phyloP scores from a whole-genome alignment of 352 stramenopile genomes.

The Pythium rishiriense region DNA sequence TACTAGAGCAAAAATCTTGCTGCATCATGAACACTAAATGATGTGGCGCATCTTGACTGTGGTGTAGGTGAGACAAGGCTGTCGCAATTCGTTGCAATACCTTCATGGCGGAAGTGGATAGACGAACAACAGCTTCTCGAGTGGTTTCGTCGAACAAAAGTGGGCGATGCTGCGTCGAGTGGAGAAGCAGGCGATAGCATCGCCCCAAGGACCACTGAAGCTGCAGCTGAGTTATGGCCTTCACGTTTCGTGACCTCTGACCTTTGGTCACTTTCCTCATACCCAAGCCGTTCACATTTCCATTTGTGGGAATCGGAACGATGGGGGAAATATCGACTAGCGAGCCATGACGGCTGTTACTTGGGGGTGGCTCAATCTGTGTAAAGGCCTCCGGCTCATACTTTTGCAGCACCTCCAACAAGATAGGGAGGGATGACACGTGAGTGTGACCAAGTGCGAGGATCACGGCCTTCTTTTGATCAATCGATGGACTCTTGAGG shows the following conservation, averaged over 20 bases:
- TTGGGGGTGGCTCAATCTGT: neutral
- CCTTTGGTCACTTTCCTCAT: constrained; percentile 24
- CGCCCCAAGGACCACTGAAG: constrained; percentile 62
- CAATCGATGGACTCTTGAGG: constrained; percentile 51
- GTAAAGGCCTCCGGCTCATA: constrained; percentile 59
- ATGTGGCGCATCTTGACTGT: constrained; percentile 6
- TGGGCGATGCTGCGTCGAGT: constrained; percentile 24
- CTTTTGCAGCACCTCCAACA: constrained; percentile 54
- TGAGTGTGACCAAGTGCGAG: constrained; percentile 52
- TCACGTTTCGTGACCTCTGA: constrained; percentile 19
- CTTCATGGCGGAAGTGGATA: constrained; percentile 3
- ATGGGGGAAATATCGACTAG: constrained; percentile 13
- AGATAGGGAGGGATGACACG: constrained; percentile 31
- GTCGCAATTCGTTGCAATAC: constrained; percentile 17
- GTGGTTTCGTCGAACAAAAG: constrained; percentile 26
- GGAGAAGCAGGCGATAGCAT: constrained; percentile 55
- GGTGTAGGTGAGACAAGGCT: constrained; percentile 6
- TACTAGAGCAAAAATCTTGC: constrained; percentile 55
- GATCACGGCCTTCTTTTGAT: constrained; percentile 57
- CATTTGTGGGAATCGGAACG: neutral
- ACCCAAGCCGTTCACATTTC: neutral
- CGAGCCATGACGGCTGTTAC: constrained; percentile 24
- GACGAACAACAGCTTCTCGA: constrained; percentile 21
- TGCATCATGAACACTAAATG: constrained; percentile 61
- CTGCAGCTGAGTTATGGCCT: constrained; percentile 33